Base-by-base conservation (phyloP, 176 grass and related monocot species). In the Rhynchospora pubera region DNA sequence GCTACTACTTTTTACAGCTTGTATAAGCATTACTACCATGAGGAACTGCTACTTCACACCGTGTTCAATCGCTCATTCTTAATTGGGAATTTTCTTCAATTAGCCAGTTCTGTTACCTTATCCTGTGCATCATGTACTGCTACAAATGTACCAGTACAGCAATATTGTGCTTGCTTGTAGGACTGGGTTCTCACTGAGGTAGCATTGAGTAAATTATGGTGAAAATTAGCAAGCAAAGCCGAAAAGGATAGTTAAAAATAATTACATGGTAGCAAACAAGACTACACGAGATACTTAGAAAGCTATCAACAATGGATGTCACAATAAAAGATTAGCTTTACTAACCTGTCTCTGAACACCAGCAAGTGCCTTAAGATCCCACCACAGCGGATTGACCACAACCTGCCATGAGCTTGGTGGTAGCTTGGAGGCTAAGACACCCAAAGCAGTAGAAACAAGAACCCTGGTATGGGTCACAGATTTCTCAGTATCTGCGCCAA, bases 281-380 rank as follows among this genome's bases (percentile, higher is more conserved):
- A 39, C 34, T 39, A 39, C 34, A 70, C 66, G 10, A 26, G 10
- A 74, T 74, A 52, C 10, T 55, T 77, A 5, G 30, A 6, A 18
- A 39, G 34, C 34, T 77, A 51, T 61, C 50, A 52, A 30, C 10
- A 32, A 15, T 56, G 23, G 11, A 64, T 63, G 48, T 56, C n/a
- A 65, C 48, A 45, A 81, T 81, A 5, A 81, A 65, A 6, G 59
- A 28, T 42, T 21, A 9, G 57, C 46, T 80, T 79, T 75, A 13
- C 79, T 24, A 75, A 98, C 96, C 89, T 99, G 96, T 91, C 96
- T 93, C 84, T 99, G 90, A 63, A 99, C 96, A 88, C 96, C 96
- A 50, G 92, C 92, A 52, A 79, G 87, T 85, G 96, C 92, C 65
- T 79, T 89, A 84, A 99, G 83, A 79, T 90, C 85, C 53, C 81